Conservation (phyloP, 768 basidiomycete genomes). For the Suillus weaverae region DNA sequence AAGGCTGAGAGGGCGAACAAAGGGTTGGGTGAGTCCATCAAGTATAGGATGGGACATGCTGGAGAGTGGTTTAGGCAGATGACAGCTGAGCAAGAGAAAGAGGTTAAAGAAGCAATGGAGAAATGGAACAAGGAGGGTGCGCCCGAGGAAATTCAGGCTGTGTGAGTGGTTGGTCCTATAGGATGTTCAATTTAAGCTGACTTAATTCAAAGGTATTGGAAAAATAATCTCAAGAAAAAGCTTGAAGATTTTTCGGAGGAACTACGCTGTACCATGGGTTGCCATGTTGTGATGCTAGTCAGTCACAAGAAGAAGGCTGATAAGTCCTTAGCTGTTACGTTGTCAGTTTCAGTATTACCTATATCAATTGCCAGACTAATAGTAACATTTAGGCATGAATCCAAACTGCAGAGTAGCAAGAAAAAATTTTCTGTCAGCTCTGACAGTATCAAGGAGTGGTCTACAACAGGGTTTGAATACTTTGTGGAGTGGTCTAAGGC, state of each 20-base stretch:
- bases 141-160: background rate
- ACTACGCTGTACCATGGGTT: background rate
- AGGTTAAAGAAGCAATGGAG: background rate
- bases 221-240: slow-evolving; percentile 3
- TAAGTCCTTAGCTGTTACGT: background rate
- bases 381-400: background rate
- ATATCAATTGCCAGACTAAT: background rate
- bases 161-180: background rate
- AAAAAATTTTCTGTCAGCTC: background rate
- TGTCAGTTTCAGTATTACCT: background rate
- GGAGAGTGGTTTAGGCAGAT: background rate
- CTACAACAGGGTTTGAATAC: background rate
- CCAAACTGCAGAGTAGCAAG: background rate
- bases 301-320: background rate
- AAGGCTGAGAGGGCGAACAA: background rate
- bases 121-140: background rate
- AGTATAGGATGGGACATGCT: slow-evolving; percentile 1
- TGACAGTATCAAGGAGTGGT: background rate
- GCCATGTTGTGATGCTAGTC: background rate
- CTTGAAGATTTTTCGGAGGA: background rate
- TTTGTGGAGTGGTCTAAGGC: background rate
- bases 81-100: background rate
- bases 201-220: background rate
- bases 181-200: background rate
- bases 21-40: background rate